phyloP scores from a whole-genome alignment of 768 basidiomycete species.

The Russula sp. region DNA sequence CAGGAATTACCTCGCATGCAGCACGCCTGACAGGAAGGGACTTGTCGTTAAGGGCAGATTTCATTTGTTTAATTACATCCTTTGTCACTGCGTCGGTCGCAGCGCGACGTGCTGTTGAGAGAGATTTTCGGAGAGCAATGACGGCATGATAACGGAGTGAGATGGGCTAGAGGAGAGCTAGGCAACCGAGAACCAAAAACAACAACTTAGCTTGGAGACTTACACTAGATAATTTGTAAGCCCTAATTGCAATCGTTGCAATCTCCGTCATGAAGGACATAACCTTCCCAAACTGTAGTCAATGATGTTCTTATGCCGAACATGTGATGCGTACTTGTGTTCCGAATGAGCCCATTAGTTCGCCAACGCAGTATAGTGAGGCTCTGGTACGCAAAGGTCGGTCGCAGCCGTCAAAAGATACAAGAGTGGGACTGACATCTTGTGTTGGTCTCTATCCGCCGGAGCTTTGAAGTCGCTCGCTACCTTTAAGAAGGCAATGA shows the following conservation, averaged over 20 bases:
- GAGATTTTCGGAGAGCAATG: slow-evolving; percentile 66
- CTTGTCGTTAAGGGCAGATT: slow-evolving; percentile 70
- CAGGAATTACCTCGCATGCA: slow-evolving; percentile 57
- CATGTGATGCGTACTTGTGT: slow-evolving; percentile 55
- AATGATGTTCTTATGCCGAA: not conserved
- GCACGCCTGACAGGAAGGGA: slow-evolving; percentile 80
- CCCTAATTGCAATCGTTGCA: slow-evolving; percentile 54
- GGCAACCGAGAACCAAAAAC: not conserved
- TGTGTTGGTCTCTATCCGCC: slow-evolving; percentile 52
- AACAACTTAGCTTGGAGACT: slow-evolving; percentile 29
- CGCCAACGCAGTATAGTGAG: slow-evolving; percentile 80
- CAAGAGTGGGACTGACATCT: slow-evolving; percentile 47
- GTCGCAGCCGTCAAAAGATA: not conserved
- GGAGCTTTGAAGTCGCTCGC: slow-evolving; percentile 62
- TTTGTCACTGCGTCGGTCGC: slow-evolving; percentile 70
- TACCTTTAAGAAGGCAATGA: slow-evolving; percentile 70
- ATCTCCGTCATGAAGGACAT: slow-evolving; percentile 96
- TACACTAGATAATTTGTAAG: slow-evolving; percentile 67
- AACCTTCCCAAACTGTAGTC: slow-evolving; percentile 47
- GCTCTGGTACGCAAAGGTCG: slow-evolving; percentile 44
- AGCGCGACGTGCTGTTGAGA: slow-evolving; percentile 77
- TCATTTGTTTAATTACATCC: slow-evolving; percentile 83
- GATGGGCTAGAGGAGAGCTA: slow-evolving; percentile 48
- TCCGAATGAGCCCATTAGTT: slow-evolving; percentile 81
- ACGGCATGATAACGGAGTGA: slow-evolving; percentile 81